phyloP scores from a whole-genome alignment of 2,329 filamentous ascomycete species.

The Triangularia verruculosa region DNA sequence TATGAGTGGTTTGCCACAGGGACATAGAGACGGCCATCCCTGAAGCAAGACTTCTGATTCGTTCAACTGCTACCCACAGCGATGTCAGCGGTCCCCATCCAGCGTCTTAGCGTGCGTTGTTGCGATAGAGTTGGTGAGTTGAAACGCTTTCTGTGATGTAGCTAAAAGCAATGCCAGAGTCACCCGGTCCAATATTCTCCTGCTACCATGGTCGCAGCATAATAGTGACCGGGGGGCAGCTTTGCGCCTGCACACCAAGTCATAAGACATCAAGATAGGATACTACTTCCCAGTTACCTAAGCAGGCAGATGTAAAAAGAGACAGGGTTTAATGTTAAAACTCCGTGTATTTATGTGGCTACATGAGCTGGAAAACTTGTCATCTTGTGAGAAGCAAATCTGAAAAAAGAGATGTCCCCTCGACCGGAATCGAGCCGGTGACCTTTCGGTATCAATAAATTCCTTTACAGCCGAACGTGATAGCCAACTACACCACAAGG shows the following conservation, averaged over 20 bases:
- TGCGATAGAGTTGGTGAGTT: background rate
- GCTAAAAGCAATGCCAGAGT: background rate
- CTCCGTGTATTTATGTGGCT: no score
- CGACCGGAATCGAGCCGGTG: constrained; percentile 12
- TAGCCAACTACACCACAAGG: constrained; percentile 14
- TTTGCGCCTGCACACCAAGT: no score
- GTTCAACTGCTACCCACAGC: background rate
- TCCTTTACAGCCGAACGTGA: constrained; percentile 13
- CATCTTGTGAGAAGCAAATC: background rate
- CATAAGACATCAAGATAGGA: no score
- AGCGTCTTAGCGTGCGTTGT: background rate
- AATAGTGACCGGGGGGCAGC: no score
- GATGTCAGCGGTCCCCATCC: background rate
- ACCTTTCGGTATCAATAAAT: constrained; percentile 15
- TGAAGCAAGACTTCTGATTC: background rate
- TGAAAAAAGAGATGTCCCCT: constrained; percentile 5
- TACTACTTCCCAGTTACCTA: no score
- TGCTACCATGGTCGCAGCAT: no score
- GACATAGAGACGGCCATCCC: background rate
- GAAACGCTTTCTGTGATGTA: background rate
- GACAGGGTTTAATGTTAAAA: no score
- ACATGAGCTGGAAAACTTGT: background rate
- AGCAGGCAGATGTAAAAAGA: no score
- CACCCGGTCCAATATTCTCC: background rate
- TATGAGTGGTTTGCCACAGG: background rate